Conservation (phyloP, 164 flowering plant genomes). For the Vitis rupestris region DNA sequence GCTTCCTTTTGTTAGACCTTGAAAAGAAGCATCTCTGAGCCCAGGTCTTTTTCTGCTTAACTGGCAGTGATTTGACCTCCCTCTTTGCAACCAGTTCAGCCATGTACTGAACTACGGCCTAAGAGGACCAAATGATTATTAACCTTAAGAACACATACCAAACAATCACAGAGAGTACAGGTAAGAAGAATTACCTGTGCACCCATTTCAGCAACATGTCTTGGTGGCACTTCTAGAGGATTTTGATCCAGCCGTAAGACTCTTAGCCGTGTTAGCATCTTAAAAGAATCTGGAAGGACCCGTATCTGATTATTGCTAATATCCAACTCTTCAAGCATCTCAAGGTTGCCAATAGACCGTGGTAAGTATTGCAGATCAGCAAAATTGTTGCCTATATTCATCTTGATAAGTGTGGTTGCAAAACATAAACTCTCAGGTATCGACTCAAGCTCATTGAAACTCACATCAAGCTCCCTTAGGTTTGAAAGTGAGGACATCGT, state of each 20-base stretch:
- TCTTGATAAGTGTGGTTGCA: conserved; percentile 69
- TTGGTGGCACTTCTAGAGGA: conserved; percentile 82
- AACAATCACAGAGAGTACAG: background rate
- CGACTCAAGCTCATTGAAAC: conserved; percentile 88
- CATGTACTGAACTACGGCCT: conserved; percentile 92
- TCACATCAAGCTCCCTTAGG: conserved; percentile 74
- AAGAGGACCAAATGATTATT: conserved; percentile 13
- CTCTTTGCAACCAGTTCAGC: conserved; percentile 56
- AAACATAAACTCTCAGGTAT: conserved; percentile 90
- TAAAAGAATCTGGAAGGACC: conserved; percentile 74
- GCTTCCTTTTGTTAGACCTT: conserved; percentile 65
- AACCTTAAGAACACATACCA: background rate
- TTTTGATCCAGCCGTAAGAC: conserved; percentile 63
- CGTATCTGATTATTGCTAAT: conserved; percentile 87
- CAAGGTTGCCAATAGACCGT: conserved; percentile 83
- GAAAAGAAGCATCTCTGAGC: conserved; percentile 61
- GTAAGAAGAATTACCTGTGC: conserved; percentile 56
- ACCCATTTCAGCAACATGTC: conserved; percentile 63
- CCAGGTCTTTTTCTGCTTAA: conserved; percentile 65
- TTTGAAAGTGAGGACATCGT: conserved; percentile 71
- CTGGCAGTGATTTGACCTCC: conserved; percentile 49
- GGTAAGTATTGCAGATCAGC: conserved; percentile 75
- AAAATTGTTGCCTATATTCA: conserved; percentile 79
- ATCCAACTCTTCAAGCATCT: conserved; percentile 82
- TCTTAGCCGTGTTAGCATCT: conserved; percentile 54